Base-by-base conservation (phyloP, 2,329 filamentous ascomycete genomes). In the Leptosphaerulina australis region DNA sequence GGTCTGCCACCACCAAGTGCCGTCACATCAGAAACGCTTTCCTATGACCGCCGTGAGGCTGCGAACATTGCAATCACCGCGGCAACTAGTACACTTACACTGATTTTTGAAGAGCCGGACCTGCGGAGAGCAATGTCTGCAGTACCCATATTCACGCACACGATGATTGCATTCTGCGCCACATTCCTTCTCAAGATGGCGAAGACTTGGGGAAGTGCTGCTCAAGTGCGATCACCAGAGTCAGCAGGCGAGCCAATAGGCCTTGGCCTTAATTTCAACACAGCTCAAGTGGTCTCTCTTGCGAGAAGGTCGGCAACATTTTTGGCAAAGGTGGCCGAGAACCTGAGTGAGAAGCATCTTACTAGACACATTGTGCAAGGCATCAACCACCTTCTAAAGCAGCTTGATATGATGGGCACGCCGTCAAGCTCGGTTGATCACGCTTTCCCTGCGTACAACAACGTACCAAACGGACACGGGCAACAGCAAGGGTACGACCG, bases 91-190 rank as follows among this genome's bases (percentile, higher is more conserved):
- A 79, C 77, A 18, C 70, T 80, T 14, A 73, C 76, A 10, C 69
- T 79, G 26, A 74, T 80, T 14, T 70, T 77, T 21, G 74, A 73
- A 2, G 77, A 80, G 28, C 68, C 74, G 0, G 76, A 78, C 24
- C 69, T 80, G 1, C 70, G 74, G 3, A 67, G 67, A 20, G 76
- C 74, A 8, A 66, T 75, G 17, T 68, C 51, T 49, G 76, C 78
- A 2, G 77, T 81, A 55, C 79, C 79, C 1, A 76, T 77, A 1
- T 81, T 80, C 44, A 74, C 79, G 18, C 77, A 79, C 53, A 78
- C 77, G 39, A 82, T 81, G 79, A 79, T 78, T 0, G 77, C 77
- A 0, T 81, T 81, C 50, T 77, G 78, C 8, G 79, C 77, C 49
- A 78, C 79, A 53, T 81, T 82, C 45, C 68, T 81, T 1, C 72